phyloP scores from a whole-genome alignment of 352 stramenopile species.

The Globisporangium alternatum region DNA sequence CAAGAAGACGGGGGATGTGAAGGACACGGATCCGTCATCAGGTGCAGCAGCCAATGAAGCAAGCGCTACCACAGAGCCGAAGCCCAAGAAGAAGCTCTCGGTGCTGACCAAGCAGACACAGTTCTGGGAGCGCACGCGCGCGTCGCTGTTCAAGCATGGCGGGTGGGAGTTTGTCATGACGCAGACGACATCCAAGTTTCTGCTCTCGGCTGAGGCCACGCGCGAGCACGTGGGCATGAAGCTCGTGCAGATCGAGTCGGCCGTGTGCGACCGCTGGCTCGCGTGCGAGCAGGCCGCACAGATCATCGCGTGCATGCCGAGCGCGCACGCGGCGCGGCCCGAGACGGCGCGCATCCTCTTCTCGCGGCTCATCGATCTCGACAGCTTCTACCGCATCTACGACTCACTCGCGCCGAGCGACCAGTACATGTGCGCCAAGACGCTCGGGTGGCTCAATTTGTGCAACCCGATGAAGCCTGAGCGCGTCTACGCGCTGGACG shows the following conservation, averaged over 20 bases:
- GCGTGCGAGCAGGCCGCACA: constrained; percentile 58
- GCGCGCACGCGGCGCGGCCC: constrained; percentile 45
- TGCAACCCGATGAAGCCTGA: constrained; percentile 73
- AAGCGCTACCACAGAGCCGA: not conserved
- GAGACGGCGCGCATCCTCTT: constrained; percentile 78
- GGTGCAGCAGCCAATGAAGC: not conserved
- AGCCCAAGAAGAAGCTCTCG: not conserved
- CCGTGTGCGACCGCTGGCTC: constrained; percentile 76
- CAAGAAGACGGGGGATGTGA: too few species aligned
- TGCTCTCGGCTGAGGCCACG: constrained; percentile 38
- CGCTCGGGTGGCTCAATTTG: constrained; percentile 79
- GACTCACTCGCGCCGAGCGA: constrained; percentile 46
- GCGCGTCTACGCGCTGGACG: constrained; percentile 63
- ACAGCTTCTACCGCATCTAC: constrained; percentile 62
- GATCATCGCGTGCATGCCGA: constrained; percentile 77
- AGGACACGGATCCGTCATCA: too few species aligned
- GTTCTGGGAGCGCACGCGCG: constrained; percentile 51
- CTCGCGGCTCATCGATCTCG: constrained; percentile 65
- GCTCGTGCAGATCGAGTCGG: constrained; percentile 79
- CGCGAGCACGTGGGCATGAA: constrained; percentile 75
- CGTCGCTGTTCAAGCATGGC: constrained; percentile 38
- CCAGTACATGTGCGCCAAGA: constrained; percentile 41
- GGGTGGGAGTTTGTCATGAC: constrained; percentile 32
- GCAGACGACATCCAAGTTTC: constrained; percentile 38
- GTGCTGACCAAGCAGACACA: constrained; percentile 29